Evolutionary conservation across 164 flowering plant genomes (phyloP), one percentile per base, ranked within the genome.

Genomic region (Euptelea pleiosperma): DNA sequence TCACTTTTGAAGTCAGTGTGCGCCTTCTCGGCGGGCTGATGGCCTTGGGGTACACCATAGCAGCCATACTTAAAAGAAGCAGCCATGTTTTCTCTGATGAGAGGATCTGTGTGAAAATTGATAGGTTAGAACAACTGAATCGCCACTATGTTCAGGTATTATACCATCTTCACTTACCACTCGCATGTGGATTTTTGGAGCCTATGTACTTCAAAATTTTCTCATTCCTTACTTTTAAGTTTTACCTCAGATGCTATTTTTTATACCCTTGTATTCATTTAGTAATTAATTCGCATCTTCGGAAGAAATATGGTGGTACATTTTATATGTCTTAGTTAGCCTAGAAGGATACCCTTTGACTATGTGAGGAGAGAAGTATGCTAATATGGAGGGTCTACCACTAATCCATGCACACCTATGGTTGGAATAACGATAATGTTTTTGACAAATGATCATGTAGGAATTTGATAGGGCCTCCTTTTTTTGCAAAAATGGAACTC

Each of bases 1-100:
- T 94, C 55, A 86, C 88, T 52, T 94, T 94, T 75, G 97, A 89
- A 82, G 99, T 91, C 35, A 89, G 96, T 66, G 99, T 94, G 50
- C 85, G 96, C 24, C 96, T 94, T 72, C 95, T 94, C 61, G 97
- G 99, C 66, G 99, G 99, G 22, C 72, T 94, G 43, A 94, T 94
- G 99, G 95, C 97, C 40, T 73, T 94, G 78, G 99, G 99, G 33
- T 94, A 94, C 76, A 91, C 97, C 8, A 91, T 94, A 56, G 97
- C 99, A 34, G 71, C 99, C 44, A 94, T 94, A 39, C 77, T 94
- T 55, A 88, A 90, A 75, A 83, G 99, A 82, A 82, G 68, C 65
- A 94, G 99, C 75, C 97, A 91, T 72, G 83, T 84, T 18, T 88
- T 91, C 66, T 72, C 70, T 52, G 79, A 85, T 76, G 90, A 83